Evolutionary conservation across 192 early-diverging fungal genomes (phyloP).

Genomic region (Dispira simplex): DNA sequence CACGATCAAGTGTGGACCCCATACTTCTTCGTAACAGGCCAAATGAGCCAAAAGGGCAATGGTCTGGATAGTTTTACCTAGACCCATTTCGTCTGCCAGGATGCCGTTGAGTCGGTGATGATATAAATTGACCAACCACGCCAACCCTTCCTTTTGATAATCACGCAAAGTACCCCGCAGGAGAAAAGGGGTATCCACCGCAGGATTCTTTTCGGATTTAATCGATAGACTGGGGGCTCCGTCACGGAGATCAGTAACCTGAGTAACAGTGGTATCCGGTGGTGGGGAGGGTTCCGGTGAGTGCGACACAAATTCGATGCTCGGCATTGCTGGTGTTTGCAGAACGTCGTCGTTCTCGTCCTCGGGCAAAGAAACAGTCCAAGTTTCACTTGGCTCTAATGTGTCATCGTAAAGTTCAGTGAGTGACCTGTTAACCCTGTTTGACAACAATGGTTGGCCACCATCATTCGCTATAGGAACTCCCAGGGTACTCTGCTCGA

Average conservation of each 20-base stretch:
- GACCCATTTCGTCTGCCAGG: slow-evolving; percentile 51
- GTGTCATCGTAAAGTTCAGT: too few species aligned
- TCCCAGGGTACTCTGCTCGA: slow-evolving; percentile 15
- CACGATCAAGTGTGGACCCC: slow-evolving; percentile 57
- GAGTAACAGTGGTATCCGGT: neutral
- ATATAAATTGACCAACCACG: slow-evolving; percentile 81
- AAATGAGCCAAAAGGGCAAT: slow-evolving; percentile 50
- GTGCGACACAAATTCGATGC: too few species aligned
- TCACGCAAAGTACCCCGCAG: slow-evolving; percentile 56
- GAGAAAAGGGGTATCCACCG: slow-evolving; percentile 31
- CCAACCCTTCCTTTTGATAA: slow-evolving; percentile 82
- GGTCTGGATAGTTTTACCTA: slow-evolving; percentile 49
- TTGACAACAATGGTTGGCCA: neutral
- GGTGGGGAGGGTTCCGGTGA: neutral
- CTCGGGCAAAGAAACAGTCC: neutral
- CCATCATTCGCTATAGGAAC: slow-evolving; percentile 10
- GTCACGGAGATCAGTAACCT: neutral
- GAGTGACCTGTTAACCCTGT: slow-evolving; percentile 14
- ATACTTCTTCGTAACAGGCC: slow-evolving; percentile 39
- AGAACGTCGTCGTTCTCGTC: slow-evolving; percentile 11
- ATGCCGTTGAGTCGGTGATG: slow-evolving; percentile 68
- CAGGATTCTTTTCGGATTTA: slow-evolving; percentile 10
- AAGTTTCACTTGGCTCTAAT: neutral
- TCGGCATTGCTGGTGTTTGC: neutral
- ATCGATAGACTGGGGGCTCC: slow-evolving; percentile 8